Evolutionary conservation across 2,329 filamentous ascomycete genomes (phyloP).

Genomic region (Phialophora verrucosa): DNA sequence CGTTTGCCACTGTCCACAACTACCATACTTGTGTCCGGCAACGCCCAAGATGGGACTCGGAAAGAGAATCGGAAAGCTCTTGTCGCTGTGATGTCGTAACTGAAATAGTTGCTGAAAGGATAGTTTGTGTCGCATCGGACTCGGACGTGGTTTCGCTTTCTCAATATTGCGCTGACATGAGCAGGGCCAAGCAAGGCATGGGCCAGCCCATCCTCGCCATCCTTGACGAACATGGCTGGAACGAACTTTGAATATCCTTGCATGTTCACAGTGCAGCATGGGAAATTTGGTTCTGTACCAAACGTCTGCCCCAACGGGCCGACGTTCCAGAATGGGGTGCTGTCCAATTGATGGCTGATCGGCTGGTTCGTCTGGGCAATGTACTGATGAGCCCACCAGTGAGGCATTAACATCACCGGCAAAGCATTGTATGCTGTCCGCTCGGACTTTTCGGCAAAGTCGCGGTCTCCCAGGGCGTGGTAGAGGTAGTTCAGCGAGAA

Average conservation of each 20-base stretch:
- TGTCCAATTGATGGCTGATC: slow-evolving; percentile 51
- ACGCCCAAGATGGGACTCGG: slow-evolving; percentile 54
- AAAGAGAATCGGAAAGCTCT: slow-evolving; percentile 52
- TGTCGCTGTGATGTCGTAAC: slow-evolving; percentile 49
- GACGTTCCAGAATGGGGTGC: slow-evolving; percentile 57
- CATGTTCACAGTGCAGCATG: slow-evolving; percentile 65
- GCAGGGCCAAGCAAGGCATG: slow-evolving; percentile 59
- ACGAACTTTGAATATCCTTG: slow-evolving; percentile 64
- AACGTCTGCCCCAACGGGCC: slow-evolving; percentile 55
- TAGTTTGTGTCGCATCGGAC: slow-evolving; percentile 58
- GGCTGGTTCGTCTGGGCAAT: slow-evolving; percentile 62
- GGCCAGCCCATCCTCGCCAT: slow-evolving; percentile 53
- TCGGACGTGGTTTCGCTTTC: slow-evolving; percentile 46
- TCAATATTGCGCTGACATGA: slow-evolving; percentile 49
- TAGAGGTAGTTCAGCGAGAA: slow-evolving; percentile 60
- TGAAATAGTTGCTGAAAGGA: slow-evolving; percentile 51
- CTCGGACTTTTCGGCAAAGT: slow-evolving; percentile 60
- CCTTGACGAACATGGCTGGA: slow-evolving; percentile 54
- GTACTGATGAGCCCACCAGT: slow-evolving; percentile 65
- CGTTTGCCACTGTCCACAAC: slow-evolving; percentile 36
- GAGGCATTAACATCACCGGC: slow-evolving; percentile 57
- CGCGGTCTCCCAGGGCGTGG: slow-evolving; percentile 53
- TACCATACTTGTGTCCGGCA: slow-evolving; percentile 38
- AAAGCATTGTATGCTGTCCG: slow-evolving; percentile 62
- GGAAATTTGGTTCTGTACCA: slow-evolving; percentile 59